These are phyloP conservation scores for Teratosphaeria zuluensis DNA, from an alignment of 2,329 filamentous ascomycete species.

Conservation along the genomic window DNA sequence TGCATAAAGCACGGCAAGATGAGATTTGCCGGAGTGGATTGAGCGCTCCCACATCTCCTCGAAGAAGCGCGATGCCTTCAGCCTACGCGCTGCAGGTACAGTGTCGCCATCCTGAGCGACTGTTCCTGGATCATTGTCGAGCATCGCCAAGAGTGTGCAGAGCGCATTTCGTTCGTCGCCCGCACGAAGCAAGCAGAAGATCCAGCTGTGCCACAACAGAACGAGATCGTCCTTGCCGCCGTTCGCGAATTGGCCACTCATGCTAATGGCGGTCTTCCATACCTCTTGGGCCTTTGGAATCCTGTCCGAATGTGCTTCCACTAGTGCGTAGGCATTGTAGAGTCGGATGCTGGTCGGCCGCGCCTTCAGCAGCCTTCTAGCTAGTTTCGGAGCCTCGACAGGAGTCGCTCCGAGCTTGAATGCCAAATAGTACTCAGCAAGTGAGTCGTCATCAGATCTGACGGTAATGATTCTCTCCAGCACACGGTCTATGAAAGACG, in stretches of 20 bases:
- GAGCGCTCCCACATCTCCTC: conserved; percentile 46
- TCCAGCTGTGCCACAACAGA: conserved; percentile 51
- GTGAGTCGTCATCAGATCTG: conserved; percentile 34
- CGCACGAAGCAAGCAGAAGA: conserved; percentile 56
- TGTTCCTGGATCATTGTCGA: conserved; percentile 1
- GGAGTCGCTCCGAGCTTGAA: conserved; percentile 51
- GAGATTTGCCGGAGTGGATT: conserved; percentile 40
- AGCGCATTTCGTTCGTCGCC: conserved; percentile 27
- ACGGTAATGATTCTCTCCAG: conserved; percentile 49
- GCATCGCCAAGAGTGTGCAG: conserved; percentile 25
- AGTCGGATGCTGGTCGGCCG: conserved; percentile 54
- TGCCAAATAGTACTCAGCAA: conserved; percentile 63
- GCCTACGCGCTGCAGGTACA: conserved; percentile 21
- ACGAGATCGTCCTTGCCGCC: conserved; percentile 29
- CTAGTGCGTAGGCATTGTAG: conserved; percentile 70
- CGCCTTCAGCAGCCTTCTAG: conserved; percentile 63
- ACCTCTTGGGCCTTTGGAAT: conserved; percentile 52
- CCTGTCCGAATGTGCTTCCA: conserved; percentile 55
- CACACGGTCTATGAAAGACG: conserved; percentile 33
- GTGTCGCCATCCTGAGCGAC: too few relatives aligned
- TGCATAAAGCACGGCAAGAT: conserved; percentile 45
- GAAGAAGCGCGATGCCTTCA: conserved; percentile 48
- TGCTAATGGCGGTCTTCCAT: conserved; percentile 56
- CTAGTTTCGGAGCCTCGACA: conserved; percentile 52
- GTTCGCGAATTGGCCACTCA: conserved; percentile 36